Conservation (phyloP, 1,284 basidiomycete species). For the Veloporphyrellus conicus region DNA sequence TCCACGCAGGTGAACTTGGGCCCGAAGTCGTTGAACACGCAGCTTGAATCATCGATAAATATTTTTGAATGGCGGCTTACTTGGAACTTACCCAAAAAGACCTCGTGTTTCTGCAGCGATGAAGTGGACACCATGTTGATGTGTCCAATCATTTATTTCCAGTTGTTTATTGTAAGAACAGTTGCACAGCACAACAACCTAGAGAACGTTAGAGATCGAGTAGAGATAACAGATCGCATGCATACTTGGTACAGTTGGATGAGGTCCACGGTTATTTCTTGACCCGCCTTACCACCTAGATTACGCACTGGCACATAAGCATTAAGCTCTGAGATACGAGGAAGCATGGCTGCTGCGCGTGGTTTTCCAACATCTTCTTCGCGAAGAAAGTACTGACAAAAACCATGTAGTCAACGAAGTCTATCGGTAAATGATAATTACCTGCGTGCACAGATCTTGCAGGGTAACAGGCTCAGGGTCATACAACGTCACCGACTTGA, state of each 20-base stretch:
- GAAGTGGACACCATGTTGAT: conserved; percentile 85
- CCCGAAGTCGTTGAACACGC: conserved; percentile 97
- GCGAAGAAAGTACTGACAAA: conserved; percentile 85
- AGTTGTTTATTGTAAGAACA: conserved; percentile 78
- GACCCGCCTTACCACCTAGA: conserved; percentile 64
- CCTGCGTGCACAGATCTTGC: conserved; percentile 91
- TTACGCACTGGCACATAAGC: conserved; percentile 91
- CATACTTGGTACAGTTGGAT: conserved; percentile 85
- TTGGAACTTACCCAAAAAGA: conserved; percentile 76
- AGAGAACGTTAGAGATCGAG: background rate
- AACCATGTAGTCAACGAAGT: conserved; percentile 5
- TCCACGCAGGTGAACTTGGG: conserved; percentile 92
- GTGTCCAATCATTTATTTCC: conserved; percentile 94
- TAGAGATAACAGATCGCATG: background rate
- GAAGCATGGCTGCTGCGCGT: conserved; percentile 80
- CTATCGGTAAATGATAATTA: conserved; percentile 33
- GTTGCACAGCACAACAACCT: conserved; percentile 90
- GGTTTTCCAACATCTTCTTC: conserved; percentile 84
- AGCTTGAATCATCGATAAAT: conserved; percentile 45
- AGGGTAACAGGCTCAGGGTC: conserved; percentile 87
- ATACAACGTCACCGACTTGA: conserved; percentile 95
- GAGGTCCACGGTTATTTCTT: conserved; percentile 73
- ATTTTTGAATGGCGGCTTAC: background rate
- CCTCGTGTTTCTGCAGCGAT: conserved; percentile 91
- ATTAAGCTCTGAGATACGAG: conserved; percentile 94